Evolutionary conservation across 2,329 filamentous ascomycete species (phyloP), one percentile per base, ranked within the genome.

Genomic region (Fusarium nodosum): DNA sequence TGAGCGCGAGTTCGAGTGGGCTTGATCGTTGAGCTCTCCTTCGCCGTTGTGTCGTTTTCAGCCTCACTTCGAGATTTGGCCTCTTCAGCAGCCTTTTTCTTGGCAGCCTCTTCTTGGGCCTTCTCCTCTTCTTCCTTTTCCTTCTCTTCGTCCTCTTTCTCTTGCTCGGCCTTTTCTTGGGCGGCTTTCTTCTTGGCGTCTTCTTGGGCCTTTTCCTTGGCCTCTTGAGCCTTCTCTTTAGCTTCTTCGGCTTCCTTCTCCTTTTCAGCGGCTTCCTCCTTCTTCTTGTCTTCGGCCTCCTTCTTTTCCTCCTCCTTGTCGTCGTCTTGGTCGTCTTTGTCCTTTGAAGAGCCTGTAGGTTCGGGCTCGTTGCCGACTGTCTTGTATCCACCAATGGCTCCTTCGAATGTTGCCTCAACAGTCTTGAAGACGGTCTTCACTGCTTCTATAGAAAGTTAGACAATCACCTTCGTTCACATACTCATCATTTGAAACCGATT

Each of bases 381-480:
- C 34, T 77, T 77, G 57, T 81, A 84, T 28, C 82, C 82, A 52
- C 81, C 82, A 57, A 84, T 76, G 8, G 76, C 73, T n/a, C 81
- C 82, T 36, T 77, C 75, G 38, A 84, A 84, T 7, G 78, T 82
- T 15, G 79, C 73, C 8, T 74, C 68, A 74, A 82, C 64, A 38
- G 83, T 85, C 51, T 79, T 78, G 70, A 81, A 84, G 22, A 84
- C 77, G 20, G 80, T 82, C 16, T 72, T 73, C 34, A 79, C 71
- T 42, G 81, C 74, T 20, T 78, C 80, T 69, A 16, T 9, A 42
- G 39, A 24, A 22, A n/a, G 28, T 72, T 52, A 72, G 67, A 44
- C 20, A 38, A 41, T 24, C 22, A 22, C n/a, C 12, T 15, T n/a
- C 7, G 7, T 31, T 28, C 18, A 38, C 11, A 36, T 18, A 26